Conservation (phyloP, 1,284 basidiomycete genomes). For the Trichosporon sp. region DNA sequence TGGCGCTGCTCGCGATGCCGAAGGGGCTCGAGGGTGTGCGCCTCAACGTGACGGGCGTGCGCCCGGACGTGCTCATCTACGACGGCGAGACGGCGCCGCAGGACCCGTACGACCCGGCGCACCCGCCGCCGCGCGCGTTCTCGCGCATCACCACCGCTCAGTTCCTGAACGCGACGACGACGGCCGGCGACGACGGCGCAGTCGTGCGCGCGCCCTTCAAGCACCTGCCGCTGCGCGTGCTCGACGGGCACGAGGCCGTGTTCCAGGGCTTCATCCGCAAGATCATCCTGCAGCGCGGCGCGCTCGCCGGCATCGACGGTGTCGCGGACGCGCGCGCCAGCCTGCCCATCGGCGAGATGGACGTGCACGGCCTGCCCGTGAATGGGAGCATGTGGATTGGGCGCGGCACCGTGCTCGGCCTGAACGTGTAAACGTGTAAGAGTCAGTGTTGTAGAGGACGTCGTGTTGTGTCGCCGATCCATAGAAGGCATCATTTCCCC, state of each 20-base stretch:
- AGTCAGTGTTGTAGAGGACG: background rate
- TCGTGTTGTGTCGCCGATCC: background rate
- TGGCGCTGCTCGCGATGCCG: slow-evolving; percentile 43
- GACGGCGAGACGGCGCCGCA: slow-evolving; percentile 29
- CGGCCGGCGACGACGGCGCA: slow-evolving; percentile 14
- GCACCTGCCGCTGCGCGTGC: slow-evolving; percentile 42
- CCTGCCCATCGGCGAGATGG: slow-evolving; percentile 29
- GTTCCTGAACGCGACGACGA: slow-evolving; percentile 21
- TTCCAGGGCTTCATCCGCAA: slow-evolving; percentile 47
- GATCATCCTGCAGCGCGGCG: slow-evolving; percentile 48
- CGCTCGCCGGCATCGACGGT: slow-evolving; percentile 46
- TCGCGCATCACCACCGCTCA: slow-evolving; percentile 22
- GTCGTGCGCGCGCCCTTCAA: slow-evolving; percentile 41
- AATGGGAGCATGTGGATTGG: slow-evolving; percentile 40
- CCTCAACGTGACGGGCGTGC: slow-evolving; percentile 37
- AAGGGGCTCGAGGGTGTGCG: slow-evolving; percentile 30
- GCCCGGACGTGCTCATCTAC: slow-evolving; percentile 46
- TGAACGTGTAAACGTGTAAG: background rate
- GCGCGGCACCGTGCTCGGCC: background rate
- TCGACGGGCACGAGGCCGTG: slow-evolving; percentile 40
- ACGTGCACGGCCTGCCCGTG: slow-evolving; percentile 38
- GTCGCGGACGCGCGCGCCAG: slow-evolving; percentile 31
- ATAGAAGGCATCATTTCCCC: background rate
- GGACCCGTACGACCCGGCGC: slow-evolving; percentile 17
- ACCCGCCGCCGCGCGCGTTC: slow-evolving; percentile 27